Base-by-base conservation (phyloP, 441 rosid genomes). In the Pelargonium fulgidum region DNA sequence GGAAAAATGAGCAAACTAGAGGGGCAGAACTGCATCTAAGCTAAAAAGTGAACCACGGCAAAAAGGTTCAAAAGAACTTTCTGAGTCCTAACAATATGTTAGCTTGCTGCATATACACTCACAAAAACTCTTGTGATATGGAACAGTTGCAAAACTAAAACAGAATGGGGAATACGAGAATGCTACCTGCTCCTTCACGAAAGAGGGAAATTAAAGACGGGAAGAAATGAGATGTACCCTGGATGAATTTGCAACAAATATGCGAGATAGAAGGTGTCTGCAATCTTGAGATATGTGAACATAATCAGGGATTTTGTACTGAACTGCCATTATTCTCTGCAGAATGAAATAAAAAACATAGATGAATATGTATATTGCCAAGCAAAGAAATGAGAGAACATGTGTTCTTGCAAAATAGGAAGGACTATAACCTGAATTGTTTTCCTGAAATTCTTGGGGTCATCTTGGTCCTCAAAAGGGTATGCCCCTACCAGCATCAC, bases 401-500 rank as follows among this genome's bases (percentile, higher is more conserved):
- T 4, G 20, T 4, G 9, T 52, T 52, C 20, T n/a, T 52, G 7
- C 59, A 7, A 14, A 52, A 52, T 52, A 16, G 19, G 50, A 20
- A 10, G 26, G 47, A 41, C 10, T 41, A 22, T 70, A 68, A 93
- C 97, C 84, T 89, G 92, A 73, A 92, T 90, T 50, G 98, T 90
- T 82, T 86, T 92, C 79, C 96, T 80, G 78, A 90, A 88, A 80
- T 92, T 90, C 74, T 82, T 86, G 16, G 96, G 95, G 73, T 92
- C 98, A 48, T 80, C 74, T 72, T 84, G 95, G 81, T 92, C 98
- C 77, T 90, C 98, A 77, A 92, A 92, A 52, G 98, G 98, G 81
- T 92, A 92, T 65, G 90, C 93, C 62, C 98, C 98, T 61, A 92
- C 92, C 70, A 92, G 74, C 98, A 92, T 92, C 59, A 92, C 96